These are phyloP conservation scores for Geotrichum klebahnii DNA, from an alignment of 1,139 yeast genomes.

Conservation along the genomic window DNA sequence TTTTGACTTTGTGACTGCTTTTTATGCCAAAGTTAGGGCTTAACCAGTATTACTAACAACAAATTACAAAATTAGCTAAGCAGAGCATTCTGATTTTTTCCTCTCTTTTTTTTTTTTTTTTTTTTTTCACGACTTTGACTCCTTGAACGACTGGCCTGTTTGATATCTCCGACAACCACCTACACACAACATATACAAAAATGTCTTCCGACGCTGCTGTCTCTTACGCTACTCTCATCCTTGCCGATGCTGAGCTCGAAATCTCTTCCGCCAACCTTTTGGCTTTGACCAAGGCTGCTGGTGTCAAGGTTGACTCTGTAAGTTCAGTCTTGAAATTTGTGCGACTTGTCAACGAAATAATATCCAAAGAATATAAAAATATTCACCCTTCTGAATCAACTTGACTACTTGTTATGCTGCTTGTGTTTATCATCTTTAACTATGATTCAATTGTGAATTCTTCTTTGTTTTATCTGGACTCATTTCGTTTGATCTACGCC, in stretches of 20 bases:
- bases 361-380: background rate
- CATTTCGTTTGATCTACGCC: too few species aligned
- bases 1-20: background rate
- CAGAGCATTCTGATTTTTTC: background rate
- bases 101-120: background rate
- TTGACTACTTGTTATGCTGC: too few species aligned
- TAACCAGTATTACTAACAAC: background rate
- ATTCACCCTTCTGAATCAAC: too few species aligned
- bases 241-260: constrained; percentile 93
- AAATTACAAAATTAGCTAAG: background rate
- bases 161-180: constrained; percentile 1
- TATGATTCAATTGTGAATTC: too few species aligned
- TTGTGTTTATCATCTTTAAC: too few species aligned
- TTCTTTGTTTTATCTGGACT: too few species aligned
- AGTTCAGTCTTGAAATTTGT: too few species aligned
- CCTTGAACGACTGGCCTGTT: constrained; percentile 9
- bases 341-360: background rate
- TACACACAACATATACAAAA: constrained; percentile 15
- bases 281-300: constrained; percentile 81
- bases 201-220: constrained; percentile 41
- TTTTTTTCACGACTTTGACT: background rate
- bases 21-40: constrained; percentile 11
- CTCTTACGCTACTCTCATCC: constrained; percentile 79
- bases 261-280: constrained; percentile 83
- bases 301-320: constrained; percentile 73